Conservation (phyloP, 495 filamentous ascomycete species). For the Penicillium antarcticum region DNA sequence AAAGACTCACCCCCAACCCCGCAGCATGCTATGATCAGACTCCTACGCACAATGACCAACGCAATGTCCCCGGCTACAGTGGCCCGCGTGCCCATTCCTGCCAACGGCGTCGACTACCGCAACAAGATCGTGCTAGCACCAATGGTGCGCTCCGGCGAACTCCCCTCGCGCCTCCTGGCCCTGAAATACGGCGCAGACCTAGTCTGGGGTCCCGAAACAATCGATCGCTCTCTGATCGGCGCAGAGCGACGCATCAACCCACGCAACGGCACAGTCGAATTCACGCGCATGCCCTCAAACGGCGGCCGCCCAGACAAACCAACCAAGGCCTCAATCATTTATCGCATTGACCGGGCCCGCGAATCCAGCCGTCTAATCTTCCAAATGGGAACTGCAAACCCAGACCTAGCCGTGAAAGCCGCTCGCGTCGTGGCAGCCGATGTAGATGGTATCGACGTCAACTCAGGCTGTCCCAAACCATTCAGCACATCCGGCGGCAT, state of each 20-base stretch:
- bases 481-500: constrained; percentile 90
- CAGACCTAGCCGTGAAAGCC: constrained; percentile 76
- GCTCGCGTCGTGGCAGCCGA: constrained; percentile 78
- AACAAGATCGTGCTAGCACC: constrained; percentile 92
- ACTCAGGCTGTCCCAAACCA: constrained; percentile 95
- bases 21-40: constrained; percentile 43
- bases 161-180: constrained; percentile 81
- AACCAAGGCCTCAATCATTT: constrained; percentile 70
- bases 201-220: constrained; percentile 95
- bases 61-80: constrained; percentile 3
- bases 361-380: constrained; percentile 76
- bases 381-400: constrained; percentile 84
- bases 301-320: constrained; percentile 45
- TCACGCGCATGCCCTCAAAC: constrained; percentile 70
- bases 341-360: constrained; percentile 70
- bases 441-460: constrained; percentile 93
- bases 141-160: constrained; percentile 94
- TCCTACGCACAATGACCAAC: constrained; percentile 52
- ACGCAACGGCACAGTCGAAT: constrained; percentile 75
- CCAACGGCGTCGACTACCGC: constrained; percentile 86
- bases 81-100: constrained; percentile 73
- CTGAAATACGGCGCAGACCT: constrained; percentile 94
- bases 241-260: constrained; percentile 72
- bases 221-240: constrained; percentile 87
- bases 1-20: constrained; percentile 2